These are phyloP conservation scores for Puccinia hordei DNA, from an alignment of 1,284 basidiomycete species.

Conservation along the genomic window DNA sequence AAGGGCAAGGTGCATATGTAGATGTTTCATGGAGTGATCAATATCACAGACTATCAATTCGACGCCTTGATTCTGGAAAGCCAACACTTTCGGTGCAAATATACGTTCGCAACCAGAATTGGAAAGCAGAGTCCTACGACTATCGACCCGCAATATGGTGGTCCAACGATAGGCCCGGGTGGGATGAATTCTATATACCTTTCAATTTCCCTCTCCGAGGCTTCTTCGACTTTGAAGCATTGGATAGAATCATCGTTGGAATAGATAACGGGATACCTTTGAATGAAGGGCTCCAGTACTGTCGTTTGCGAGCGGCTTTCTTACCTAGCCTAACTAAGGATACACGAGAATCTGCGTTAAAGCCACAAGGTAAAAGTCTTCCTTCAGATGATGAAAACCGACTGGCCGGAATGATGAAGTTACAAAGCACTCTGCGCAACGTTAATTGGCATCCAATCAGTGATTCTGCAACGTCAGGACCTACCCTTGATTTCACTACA, in stretches of 20 bases:
- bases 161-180: constrained; percentile 42
- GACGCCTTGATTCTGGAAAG: constrained; percentile 35
- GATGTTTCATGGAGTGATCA: constrained; percentile 53
- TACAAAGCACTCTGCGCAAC: constrained; percentile 73
- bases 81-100: constrained; percentile 43
- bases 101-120: constrained; percentile 43
- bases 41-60: constrained; percentile 56
- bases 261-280: constrained; percentile 44
- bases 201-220: constrained; percentile 42
- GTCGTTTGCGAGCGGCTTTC: constrained; percentile 92
- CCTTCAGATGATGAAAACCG: constrained; percentile 67
- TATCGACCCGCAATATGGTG: constrained; percentile 46
- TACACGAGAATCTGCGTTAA: constrained; percentile 60
- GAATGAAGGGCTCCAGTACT: constrained; percentile 71
- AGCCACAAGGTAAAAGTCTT: constrained; percentile 60
- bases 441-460: constrained; percentile 61
- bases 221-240: constrained; percentile 37
- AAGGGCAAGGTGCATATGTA: constrained; percentile 53
- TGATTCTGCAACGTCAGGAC: constrained; percentile 32
- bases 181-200: constrained; percentile 32
- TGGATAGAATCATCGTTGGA: constrained; percentile 50
- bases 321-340: constrained; percentile 75
- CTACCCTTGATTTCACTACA: constrained; percentile 43
- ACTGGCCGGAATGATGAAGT: constrained; percentile 86
- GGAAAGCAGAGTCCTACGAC: constrained; percentile 38